Evolutionary conservation across 2,329 filamentous ascomycete genomes (phyloP), one percentile per base, ranked within the genome.

Genomic region (Beauveria pseudobassiana): DNA sequence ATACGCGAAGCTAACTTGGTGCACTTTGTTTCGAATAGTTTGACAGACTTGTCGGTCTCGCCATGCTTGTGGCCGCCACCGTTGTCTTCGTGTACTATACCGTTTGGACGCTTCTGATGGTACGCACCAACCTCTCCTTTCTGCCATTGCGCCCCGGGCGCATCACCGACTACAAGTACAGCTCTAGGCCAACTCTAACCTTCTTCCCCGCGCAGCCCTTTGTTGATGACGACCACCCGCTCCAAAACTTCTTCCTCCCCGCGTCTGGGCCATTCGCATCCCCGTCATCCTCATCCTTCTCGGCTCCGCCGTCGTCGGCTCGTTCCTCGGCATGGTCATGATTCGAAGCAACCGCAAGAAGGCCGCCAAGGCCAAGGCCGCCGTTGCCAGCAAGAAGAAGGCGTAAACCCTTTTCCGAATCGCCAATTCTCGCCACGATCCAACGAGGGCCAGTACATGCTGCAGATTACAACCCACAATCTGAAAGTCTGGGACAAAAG

Each of bases 331-430:
- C 70, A 87, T 96, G 73, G 93, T 99, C 72, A 99, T 99, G 95
- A 98, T 99, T 79, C 87, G 91, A 75, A 98, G 93, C 83, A 97
- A 97, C 82, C 84, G 89, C 75, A 98, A 98, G 86, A 97, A 95
- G 86, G 91, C 91, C 3, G 87, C 91, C 68, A 99, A 98, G 84
- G 89, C 89, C 65, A 93, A 92, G 77, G 88, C 89, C 62, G 88
- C 89, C 22, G 65, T 63, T 24, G 80, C 81, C 38, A 91, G 91
- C 82, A 96, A 96, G 87, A 95, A 96, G 87, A 95, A 96, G 87
- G 86, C 87, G 64, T 91, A 82, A 80, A 69, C 3, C 8, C 26
- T 1, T 40, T n/a, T 7, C 14, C 46, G 18, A 16, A 50, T 50
- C 16, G 8, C 26, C 6, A 38, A 34, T n/a, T 24, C 34, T 30